Conservation (phyloP, 345 rosid species). For the Laguncularia racemosa region DNA sequence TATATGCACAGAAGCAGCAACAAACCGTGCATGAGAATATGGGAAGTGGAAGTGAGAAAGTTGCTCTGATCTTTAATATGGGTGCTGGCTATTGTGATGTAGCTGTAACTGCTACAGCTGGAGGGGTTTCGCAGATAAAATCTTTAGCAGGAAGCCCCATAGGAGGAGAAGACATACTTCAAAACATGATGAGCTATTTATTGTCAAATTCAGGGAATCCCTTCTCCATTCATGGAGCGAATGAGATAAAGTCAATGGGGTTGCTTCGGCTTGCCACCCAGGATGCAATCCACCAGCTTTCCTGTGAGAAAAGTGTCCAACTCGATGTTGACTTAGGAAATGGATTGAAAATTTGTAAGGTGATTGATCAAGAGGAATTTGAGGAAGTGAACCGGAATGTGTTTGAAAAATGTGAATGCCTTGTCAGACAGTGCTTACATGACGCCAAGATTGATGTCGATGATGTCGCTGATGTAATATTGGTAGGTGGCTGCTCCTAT, state of each 20-base stretch:
- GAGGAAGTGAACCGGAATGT: conserved; percentile 55
- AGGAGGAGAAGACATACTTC: conserved; percentile 88
- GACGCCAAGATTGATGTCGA: conserved; percentile 55
- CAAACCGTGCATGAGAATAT: conserved; percentile 49
- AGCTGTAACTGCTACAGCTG: conserved; percentile 73
- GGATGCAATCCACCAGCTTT: conserved; percentile 66
- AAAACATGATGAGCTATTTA: conserved; percentile 55
- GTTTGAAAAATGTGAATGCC: conserved; percentile 57
- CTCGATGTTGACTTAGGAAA: conserved; percentile 65
- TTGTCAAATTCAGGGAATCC: conserved; percentile 39
- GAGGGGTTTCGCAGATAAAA: conserved; percentile 92
- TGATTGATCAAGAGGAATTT: conserved; percentile 48
- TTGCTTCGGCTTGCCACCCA: conserved; percentile 71
- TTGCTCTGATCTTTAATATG: conserved; percentile 76
- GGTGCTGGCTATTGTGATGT: conserved; percentile 91
- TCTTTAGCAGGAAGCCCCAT: conserved; percentile 56
- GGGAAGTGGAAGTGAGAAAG: conserved; percentile 83
- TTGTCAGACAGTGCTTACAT: conserved; percentile 50
- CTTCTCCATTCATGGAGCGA: conserved; percentile 26
- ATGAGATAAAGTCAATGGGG: conserved; percentile 39
- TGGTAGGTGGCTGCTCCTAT: conserved; percentile 82
- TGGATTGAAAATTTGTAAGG: conserved; percentile 41
- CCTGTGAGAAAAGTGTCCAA: conserved; percentile 34
- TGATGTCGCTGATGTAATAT: conserved; percentile 58
- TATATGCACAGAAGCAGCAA: conserved; percentile 88